A percentile compares a stretch with the other conserved stretches of the same genome.
These are phyloP conservation scores for Hibiscus trionum DNA, from an alignment of 345 rosid species.

Conservation along the genomic window DNA sequence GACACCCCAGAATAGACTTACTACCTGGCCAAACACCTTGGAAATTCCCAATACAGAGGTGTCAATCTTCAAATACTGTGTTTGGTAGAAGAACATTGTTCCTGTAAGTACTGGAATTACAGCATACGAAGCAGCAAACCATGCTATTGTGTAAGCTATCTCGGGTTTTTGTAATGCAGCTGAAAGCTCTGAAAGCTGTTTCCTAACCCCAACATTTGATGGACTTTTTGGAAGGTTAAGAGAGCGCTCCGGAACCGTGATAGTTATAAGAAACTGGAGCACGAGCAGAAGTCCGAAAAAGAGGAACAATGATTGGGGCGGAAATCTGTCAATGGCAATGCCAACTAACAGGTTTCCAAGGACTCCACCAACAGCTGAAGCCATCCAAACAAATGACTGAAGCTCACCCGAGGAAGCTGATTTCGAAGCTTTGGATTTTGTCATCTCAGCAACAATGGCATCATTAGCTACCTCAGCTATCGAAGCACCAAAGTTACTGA, in stretches of 20 bases:
- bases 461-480: slow-evolving; percentile 90
- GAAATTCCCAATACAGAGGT: slow-evolving; percentile 68
- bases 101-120: slow-evolving; percentile 71
- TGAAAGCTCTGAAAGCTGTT: slow-evolving; percentile 56
- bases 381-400: slow-evolving; percentile 83
- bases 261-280: slow-evolving; percentile 54
- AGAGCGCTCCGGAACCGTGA: slow-evolving; percentile 48
- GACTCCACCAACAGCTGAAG: slow-evolving; percentile 76
- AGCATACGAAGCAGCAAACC: slow-evolving; percentile 76
- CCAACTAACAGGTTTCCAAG: slow-evolving; percentile 82
- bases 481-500: slow-evolving; percentile 83
- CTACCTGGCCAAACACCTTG: slow-evolving; percentile 74
- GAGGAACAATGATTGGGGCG: slow-evolving; percentile 48
- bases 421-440: slow-evolving; percentile 32
- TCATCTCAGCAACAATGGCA: slow-evolving; percentile 83
- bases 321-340: slow-evolving; percentile 39
- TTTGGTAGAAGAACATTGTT: slow-evolving; percentile 94
- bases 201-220: slow-evolving; percentile 42
- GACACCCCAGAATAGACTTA: slow-evolving; percentile 76
- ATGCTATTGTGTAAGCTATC: slow-evolving; percentile 54
- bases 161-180: slow-evolving; percentile 49
- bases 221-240: slow-evolving; percentile 50
- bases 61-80: slow-evolving; percentile 45
- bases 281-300: slow-evolving; percentile 41
- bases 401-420: slow-evolving; percentile 49